Evolutionary conservation across 2,329 filamentous ascomycete species (phyloP), one percentile per base, ranked within the genome.

Genomic region (Sphaerulina musiva): DNA sequence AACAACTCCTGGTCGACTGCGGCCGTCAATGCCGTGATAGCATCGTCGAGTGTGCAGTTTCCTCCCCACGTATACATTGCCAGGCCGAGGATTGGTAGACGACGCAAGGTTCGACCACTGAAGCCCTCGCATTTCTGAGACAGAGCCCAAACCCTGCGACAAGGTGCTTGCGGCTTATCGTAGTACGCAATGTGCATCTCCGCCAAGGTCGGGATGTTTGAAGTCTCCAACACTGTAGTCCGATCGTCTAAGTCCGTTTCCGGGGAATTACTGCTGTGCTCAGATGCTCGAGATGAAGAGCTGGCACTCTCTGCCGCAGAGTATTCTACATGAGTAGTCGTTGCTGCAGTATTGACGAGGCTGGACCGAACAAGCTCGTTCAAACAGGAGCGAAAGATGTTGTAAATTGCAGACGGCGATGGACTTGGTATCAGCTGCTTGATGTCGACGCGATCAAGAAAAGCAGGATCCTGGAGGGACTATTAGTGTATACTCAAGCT

Each of bases 351-450:
- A 49, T 68, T 62, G 38, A 77, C 64, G 14, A 75, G 59, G 8
- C 65, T 68, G 50, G 68, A 67, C 10, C 67, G 64, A 17, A 72
- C 68, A 17, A 78, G 66, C 48, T 77, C 72, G 54, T 77, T 74
- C 11, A 78, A 59, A 38, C 73, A 76, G n/a, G 70, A 71, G 39
- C 73, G 71, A 47, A 77, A 72, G 46, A 79, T 78, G 50, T 75
- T 72, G 60, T 78, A 79, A 12, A 73, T 70, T 3, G 71, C 72
- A 32, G 65, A 64, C 2, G 64, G 56, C 4, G 68, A 70, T 6
- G 77, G 72, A 5, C 64, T 64, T 4, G 72, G 72, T 14, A 79
- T 67, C 45, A 67, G 64, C 53, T 78, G 71, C 54, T 75, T 74
- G 54, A 78, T 70, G 56, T 77, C 74, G 20, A 77, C 71, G 8